Evolutionary conservation across 2,329 filamentous ascomycete species (phyloP).

Genomic region (Nemania diffusa): DNA sequence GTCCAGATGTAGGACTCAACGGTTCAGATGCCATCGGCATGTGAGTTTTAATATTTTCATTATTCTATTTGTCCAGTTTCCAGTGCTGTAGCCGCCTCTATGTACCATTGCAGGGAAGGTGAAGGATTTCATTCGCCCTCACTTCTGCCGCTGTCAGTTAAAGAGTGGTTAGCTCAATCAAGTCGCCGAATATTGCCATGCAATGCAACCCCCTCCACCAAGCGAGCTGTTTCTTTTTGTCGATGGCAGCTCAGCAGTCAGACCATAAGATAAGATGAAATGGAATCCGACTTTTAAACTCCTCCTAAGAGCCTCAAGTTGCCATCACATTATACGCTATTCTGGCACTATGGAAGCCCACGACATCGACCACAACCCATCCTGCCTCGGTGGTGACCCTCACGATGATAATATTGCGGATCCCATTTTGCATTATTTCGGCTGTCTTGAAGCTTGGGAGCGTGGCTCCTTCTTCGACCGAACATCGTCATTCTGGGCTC

Average conservation of each 20-base stretch:
- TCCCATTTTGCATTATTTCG: constrained; percentile 21
- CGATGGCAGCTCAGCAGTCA: background rate
- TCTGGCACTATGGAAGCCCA: background rate
- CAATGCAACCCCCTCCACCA: background rate
- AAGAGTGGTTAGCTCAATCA: background rate
- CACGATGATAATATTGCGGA: constrained; percentile 25
- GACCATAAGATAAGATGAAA: background rate
- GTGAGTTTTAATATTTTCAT: background rate
- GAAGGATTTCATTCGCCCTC: background rate
- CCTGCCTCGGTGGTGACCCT: constrained; percentile 15
- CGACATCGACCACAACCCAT: background rate
- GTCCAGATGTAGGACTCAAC: background rate
- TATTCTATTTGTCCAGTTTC: background rate
- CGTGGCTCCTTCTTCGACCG: constrained; percentile 21
- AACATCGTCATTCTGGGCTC: background rate
- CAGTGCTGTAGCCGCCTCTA: background rate
- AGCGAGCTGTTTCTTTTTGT: background rate
- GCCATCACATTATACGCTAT: background rate
- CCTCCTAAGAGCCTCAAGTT: background rate
- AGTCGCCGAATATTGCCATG: background rate
- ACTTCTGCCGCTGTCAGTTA: background rate
- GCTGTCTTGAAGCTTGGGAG: constrained; percentile 25
- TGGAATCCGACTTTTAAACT: background rate
- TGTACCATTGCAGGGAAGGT: background rate
- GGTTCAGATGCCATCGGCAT: background rate